phyloP scores from a whole-genome alignment of 768 basidiomycete genomes.

The Mycena filopes region DNA sequence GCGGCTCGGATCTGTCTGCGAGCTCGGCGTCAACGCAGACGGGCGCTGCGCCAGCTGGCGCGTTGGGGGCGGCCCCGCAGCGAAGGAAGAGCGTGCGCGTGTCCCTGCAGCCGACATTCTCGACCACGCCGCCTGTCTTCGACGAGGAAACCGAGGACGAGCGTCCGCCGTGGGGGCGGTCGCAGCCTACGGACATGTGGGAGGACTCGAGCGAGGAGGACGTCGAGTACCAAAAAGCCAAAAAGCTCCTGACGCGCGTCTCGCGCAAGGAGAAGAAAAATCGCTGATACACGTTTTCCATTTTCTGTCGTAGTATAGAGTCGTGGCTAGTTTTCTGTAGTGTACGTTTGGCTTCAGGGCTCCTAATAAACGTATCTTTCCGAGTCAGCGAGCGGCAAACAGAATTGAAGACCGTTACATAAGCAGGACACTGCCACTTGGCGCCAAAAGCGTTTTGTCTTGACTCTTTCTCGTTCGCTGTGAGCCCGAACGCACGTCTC shows the following conservation, averaged over 20 bases:
- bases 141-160: slow-evolving; percentile 58
- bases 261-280: slow-evolving; percentile 45
- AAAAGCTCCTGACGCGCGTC: slow-evolving; percentile 59
- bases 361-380: slow-evolving; percentile 2
- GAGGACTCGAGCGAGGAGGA: slow-evolving; percentile 83
- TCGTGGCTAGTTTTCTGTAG: slow-evolving; percentile 8
- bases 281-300: not conserved
- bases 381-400: too few relatives aligned
- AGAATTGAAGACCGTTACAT: not conserved
- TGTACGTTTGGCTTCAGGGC: not conserved
- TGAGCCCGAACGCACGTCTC: not conserved
- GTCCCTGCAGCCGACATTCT: slow-evolving; percentile 80
- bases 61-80: slow-evolving; percentile 37
- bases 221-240: slow-evolving; percentile 70
- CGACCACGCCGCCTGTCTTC: slow-evolving; percentile 71
- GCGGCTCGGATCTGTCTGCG: slow-evolving; percentile 29
- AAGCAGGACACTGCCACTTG: not conserved
- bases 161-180: slow-evolving; percentile 34
- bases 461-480: not conserved
- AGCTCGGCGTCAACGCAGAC: slow-evolving; percentile 28
- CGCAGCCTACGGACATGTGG: slow-evolving; percentile 60
- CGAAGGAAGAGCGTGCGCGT: slow-evolving; percentile 82
- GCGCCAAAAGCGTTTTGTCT: slow-evolving; percentile 13
- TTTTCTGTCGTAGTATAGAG: not conserved
- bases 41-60: not conserved